Evolutionary conservation across 1,139 yeast genomes (phyloP), one percentile per base, ranked within the genome.

Genomic region (Yamadazyma jaroonii): DNA sequence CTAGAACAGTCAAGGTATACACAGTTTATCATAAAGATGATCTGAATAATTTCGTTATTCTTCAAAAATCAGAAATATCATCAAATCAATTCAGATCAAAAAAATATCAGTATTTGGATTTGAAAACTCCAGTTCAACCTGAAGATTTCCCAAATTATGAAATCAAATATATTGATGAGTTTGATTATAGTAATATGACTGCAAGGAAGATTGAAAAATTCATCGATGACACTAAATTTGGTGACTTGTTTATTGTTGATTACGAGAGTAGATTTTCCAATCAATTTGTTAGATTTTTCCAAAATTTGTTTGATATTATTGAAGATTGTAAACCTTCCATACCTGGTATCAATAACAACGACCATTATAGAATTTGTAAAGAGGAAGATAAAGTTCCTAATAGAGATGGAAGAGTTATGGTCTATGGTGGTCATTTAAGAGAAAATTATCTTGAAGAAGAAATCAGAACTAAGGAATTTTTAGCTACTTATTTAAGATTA

Each of bases 381-480:
- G 47, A 49, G 29, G 53, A 50, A 8, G 47, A 54, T 37, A 44
- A 48, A 25, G 52, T 39, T 37, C 54, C 54, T 11, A 44, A 61
- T 39, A 39, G 47, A 23, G 45, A 53, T 3, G 70, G 70, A 9
- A 50, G 57, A 29, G 41, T 60, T 8, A 61, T 63, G 8, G 29
- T 58, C 4, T 63, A 64, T 41, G 68, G 67, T 12, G 70, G 71
- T 11, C 68, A 63, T 43, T 50, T 57, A 32, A 46, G 70, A 29
- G 71, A 64, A 46, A 52, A 54, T 27, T 64, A 63, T 37, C 39
- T 47, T 7, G 52, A 50, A 9, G 70, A 64, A 39, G 54, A 55
- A 6, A 46, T 64, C 12, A 47, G 69, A 35, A 61, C 59, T 17
- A 51, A 54, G 40, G 55, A 57, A 15, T 35, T 50, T 41, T 48